Base-by-base conservation (phyloP, 2,329 filamentous ascomycete genomes). In the Aspergillus versicolor region DNA sequence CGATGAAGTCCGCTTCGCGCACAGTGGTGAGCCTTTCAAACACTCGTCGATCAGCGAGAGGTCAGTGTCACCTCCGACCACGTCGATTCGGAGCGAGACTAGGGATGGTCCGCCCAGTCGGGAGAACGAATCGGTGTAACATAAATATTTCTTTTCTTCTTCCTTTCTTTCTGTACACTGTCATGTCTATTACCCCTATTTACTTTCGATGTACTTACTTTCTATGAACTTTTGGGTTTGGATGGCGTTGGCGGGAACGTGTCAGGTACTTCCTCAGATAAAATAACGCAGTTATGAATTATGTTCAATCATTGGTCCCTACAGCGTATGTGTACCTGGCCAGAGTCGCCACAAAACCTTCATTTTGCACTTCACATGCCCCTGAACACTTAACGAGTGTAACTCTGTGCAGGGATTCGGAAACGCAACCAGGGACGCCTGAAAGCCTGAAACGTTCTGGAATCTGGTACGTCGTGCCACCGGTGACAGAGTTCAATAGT, bases 41-140 rank as follows among this genome's bases (percentile, higher is more conserved):
- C 54, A 62, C 6, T 66, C 67, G n/a, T 63, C 64, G 4, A 60
- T 55, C 7, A 69, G 67, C 56, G 58, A 61, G 21, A 54, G 59
- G 21, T 71, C 67, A 37, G 44, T 58, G 5, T 47, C 51, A 12
- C 50, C 50, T 3, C 41, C 41, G 21, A 45, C 38, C 2, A 11
- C 44, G 4, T 61, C 61, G 5, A 56, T 64, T 9, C 57, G 56
- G 8, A 57, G 60, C 11, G 57, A 57, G 9, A 42, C 43, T 11
- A 47, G 40, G 51, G 44, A 24, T 24, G 13, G 17, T 19, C 52
- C 52, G 1, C 38, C 38, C 3, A 42, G n/a, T n/a, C 34, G 45
- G 3, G 45, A 13, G n/a, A 48, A 32, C 17, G 52, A 48, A 34
- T 48, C 45, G 15, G 22, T 24, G 44, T 54, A 58, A 46, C 22